These are phyloP conservation scores for Rheum nobile DNA, from an alignment of 148 eudicot species.

Conservation along the genomic window DNA sequence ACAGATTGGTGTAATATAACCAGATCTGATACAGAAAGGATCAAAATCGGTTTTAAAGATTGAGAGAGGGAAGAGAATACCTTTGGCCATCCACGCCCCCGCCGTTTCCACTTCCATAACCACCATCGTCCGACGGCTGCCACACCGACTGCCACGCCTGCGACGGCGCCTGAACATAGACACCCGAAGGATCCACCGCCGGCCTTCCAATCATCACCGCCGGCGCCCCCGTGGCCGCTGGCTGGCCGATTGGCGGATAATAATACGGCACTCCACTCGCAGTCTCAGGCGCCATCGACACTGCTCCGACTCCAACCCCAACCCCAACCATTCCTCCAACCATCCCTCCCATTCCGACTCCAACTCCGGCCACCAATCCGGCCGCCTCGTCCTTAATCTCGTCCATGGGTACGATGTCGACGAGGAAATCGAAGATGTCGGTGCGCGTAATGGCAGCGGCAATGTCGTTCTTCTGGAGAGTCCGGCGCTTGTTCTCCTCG, in stretches of 20 bases:
- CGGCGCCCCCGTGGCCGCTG: slow-evolving; percentile 33
- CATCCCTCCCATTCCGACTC: slow-evolving; percentile 5
- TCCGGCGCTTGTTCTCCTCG: slow-evolving; percentile 73
- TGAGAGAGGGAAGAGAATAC: slow-evolving; percentile 11
- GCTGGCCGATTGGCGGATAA: slow-evolving; percentile 57
- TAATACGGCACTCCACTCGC: slow-evolving; percentile 71
- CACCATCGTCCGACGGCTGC: slow-evolving; percentile 50
- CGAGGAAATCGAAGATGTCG: slow-evolving; percentile 74
- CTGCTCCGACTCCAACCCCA: neutral
- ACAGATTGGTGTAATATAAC: neutral
- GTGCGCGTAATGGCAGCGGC: slow-evolving; percentile 75
- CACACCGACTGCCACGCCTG: slow-evolving; percentile 88
- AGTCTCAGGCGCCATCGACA: slow-evolving; percentile 9
- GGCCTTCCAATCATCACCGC: slow-evolving; percentile 59
- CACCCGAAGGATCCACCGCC: slow-evolving; percentile 38
- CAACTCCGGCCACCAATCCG: slow-evolving; percentile 19
- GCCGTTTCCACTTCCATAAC: slow-evolving; percentile 30
- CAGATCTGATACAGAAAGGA: neutral
- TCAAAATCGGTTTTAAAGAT: neutral
- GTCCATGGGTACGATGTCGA: slow-evolving; percentile 77
- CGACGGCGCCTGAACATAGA: slow-evolving; percentile 43
- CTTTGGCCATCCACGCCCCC: slow-evolving; percentile 41
- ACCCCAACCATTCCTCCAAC: slow-evolving; percentile 14
- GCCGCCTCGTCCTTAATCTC: slow-evolving; percentile 55
- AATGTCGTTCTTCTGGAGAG: slow-evolving; percentile 74